Base-by-base conservation (phyloP, 179 eudicot species). In the Carnegiea gigantea region DNA sequence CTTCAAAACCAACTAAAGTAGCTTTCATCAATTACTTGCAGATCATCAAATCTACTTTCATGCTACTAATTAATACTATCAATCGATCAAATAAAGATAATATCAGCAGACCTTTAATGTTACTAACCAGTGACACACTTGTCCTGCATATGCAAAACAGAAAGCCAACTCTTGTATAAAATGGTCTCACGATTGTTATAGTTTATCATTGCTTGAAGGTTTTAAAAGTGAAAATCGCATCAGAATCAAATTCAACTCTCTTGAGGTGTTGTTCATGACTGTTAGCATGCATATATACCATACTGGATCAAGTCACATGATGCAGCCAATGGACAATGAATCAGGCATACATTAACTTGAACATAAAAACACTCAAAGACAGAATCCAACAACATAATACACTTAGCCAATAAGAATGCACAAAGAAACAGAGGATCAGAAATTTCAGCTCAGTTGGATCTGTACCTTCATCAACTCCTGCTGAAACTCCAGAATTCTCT, bases 381-480 rank as follows among this genome's bases (percentile, higher is more conserved):
- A 60, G 24, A n/a, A 40, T 40, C 44, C 9, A 40, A 40, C 6
- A 40, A 7, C 44, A 40, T 40, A 12, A 64, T 13, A 73, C 49
- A 21, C 48, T 38, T 43, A 9, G 14, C 24, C 38, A 74, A 44
- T 44, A n/a, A 74, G 77, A 44, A 74, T 24, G 11, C 24, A 67
- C 9, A 48, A 48, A 30, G 26, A 68, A n/a, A 73, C 8, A 44
- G 40, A 78, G 18, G 70, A 49, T 10, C 60, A 68, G 36, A 57
- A n/a, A 33, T 79, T 17, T 33, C 54, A 78, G 17, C 60, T 26
- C 28, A 64, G 62, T 28, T 26, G 49, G 78, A 71, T 3, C 40
- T 77, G 76, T 90, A 94, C 97, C 98, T 90, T 90, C 81, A 88
- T 89, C 83, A 93, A 77, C 85, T 93, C 94, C 83, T 80, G 80